Evolutionary conservation across 106 monocot species (phyloP).

Genomic region (Dendrobium officinale): DNA sequence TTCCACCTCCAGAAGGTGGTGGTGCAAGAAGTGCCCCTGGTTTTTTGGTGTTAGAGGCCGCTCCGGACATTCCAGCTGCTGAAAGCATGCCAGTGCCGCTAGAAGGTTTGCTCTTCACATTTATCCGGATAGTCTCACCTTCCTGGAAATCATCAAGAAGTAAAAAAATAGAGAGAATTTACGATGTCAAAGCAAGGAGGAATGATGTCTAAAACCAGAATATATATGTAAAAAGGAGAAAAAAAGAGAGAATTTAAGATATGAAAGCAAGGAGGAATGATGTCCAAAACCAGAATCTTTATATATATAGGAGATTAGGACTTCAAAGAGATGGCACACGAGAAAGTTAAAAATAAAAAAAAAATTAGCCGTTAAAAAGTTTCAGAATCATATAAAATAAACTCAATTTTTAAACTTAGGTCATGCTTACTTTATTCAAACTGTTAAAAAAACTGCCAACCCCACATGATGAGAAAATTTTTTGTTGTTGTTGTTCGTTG

Average conservation of each 20-base stretch:
- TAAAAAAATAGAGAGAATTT: neutral
- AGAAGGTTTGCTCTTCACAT: slow-evolving; percentile 82
- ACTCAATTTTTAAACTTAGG: too few relatives aligned
- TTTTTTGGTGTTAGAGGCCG: slow-evolving; percentile 25
- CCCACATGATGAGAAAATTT: too few relatives aligned
- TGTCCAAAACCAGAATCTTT: neutral
- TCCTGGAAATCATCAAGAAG: slow-evolving; percentile 34
- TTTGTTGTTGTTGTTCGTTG: too few relatives aligned
- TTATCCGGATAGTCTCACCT: slow-evolving; percentile 95
- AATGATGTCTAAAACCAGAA: neutral
- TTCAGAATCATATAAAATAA: neutral
- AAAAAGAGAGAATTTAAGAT: neutral
- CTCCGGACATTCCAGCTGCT: slow-evolving; percentile 63
- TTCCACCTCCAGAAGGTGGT: slow-evolving; percentile 55
- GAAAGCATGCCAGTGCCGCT: slow-evolving; percentile 74
- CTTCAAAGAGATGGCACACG: neutral
- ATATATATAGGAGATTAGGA: neutral
- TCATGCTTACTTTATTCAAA: too few relatives aligned
- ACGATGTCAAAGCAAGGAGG: neutral
- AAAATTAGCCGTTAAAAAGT: neutral
- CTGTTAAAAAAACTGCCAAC: too few relatives aligned
- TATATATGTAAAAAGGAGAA: neutral
- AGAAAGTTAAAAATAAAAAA: neutral
- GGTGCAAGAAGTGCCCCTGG: slow-evolving; percentile 47
- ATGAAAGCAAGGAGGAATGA: neutral